phyloP scores from a whole-genome alignment of 1,284 basidiomycete genomes.

The Ustilago hordei region DNA sequence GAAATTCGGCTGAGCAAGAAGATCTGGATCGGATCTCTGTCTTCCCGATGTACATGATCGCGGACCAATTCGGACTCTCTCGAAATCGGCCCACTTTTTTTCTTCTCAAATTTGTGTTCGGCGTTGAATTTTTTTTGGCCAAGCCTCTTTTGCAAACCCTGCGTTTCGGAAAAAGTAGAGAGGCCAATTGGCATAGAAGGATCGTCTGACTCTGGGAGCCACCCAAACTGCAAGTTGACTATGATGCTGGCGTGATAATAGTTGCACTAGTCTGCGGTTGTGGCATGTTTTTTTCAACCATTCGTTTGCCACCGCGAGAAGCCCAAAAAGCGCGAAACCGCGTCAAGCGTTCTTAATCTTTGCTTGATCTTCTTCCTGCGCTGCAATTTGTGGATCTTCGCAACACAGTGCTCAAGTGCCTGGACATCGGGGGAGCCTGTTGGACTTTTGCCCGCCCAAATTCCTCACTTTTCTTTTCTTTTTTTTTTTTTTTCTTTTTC shows the following conservation, averaged over 20 bases:
- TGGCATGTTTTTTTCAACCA: too few species aligned
- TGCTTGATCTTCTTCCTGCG: slow-evolving; percentile 5
- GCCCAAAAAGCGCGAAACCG: slow-evolving; percentile 10
- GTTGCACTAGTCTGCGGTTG: not conserved
- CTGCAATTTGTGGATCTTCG: slow-evolving; percentile 6
- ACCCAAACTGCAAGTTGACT: not conserved
- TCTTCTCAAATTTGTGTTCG: not conserved
- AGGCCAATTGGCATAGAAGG: not conserved
- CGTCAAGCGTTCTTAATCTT: slow-evolving; percentile 15
- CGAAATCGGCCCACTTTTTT: slow-evolving; percentile 13
- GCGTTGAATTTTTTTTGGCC: not conserved
- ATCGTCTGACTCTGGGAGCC: slow-evolving; percentile 1
- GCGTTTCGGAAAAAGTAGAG: not conserved
- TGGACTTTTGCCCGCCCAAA: slow-evolving; percentile 8
- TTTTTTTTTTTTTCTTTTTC: slow-evolving; percentile 2
- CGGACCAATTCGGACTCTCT: slow-evolving; percentile 8
- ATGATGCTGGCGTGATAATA: not conserved
- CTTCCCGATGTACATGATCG: not conserved
- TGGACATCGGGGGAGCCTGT: not conserved
- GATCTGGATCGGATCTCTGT: too few species aligned
- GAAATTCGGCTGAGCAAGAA: too few species aligned
- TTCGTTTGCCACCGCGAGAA: not conserved
- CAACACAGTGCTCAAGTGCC: slow-evolving; percentile 9
- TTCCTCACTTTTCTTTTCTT: not conserved
- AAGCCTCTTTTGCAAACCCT: not conserved